Evolutionary conservation across 164 flowering plant genomes (phyloP), one percentile per base, ranked within the genome.

Genomic region (Vitis rupestris): DNA sequence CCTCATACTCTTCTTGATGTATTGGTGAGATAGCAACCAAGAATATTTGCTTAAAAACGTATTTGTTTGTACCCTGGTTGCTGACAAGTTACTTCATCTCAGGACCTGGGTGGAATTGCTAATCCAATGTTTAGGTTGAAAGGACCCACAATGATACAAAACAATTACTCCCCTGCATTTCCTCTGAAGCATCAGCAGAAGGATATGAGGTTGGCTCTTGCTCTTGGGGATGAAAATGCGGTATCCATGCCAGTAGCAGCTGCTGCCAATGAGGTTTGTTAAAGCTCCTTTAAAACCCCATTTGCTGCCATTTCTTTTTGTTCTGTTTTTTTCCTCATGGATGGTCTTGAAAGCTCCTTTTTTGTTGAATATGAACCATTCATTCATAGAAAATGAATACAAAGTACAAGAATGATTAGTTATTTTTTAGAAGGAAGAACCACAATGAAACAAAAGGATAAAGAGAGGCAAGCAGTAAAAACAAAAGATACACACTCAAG

Each of bases 141-240:
- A 75, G 99, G 99, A 72, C 97, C 97, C 2, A 60, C 90, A 8
- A 95, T 95, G 94, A 82, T 90, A 54, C 52, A 85, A 72, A 76
- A 68, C 63, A 88, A 59, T 63, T 88, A 86, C 70, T 64, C 96
- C 37, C 93, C 98, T 61, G 96, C 97, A 58, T 95, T 95, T 78
- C 99, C 98, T 74, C 78, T 95, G 37, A 95, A 95, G 76, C 99
- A 95, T 82, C 98, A 93, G 78, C 99, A 95, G 85, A 95, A 95
- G 77, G 98, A 95, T 76, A 88, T 95, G 97, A 87, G 97, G 71
- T 72, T 95, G 85, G 99, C 97, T 77, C 88, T 95, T 75, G 91
- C 98, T 47, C 98, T 95, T 31, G 99, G 99, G 44, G 98, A 95
- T 73, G 96, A 93, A 77, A 86, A 84, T 77, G 88, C 90, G 14